Evolutionary conservation across 2,329 filamentous ascomycete genomes (phyloP), one percentile per base, ranked within the genome.

Genomic region (Aspergillus japonicus): DNA sequence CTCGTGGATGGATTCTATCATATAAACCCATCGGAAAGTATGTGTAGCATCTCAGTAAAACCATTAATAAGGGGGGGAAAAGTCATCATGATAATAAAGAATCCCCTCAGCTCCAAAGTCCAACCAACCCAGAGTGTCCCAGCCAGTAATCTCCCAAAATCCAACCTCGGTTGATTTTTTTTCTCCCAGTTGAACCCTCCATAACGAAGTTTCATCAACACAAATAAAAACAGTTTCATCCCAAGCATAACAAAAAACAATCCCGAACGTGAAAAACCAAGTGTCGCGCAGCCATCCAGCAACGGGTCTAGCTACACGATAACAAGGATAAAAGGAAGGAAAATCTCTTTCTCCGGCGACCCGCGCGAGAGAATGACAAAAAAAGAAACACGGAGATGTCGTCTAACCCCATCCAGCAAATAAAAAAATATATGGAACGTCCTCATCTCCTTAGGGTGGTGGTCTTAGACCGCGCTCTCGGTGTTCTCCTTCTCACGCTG

Each of bases 341-440:
- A 50, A 50, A 26, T 31, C 26, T 31, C 48, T n/a, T n/a, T 31
- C 48, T 44, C 39, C 39, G 39, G 16, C 39, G 39, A 44, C 39
- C 39, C 39, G 39, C 39, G 39, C 39, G 39, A 44, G 39, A n/a
- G 39, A 42, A 54, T 56, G 62, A 47, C 26, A 62, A 50, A 53
- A 47, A 54, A 59, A 44, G 42, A 29, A 10, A 8, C 23, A 23
- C 23, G 23, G 7, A 29, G 26, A 29, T 2, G 26, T 29, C 26
- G 23, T 29, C 26, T 10, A 29, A 29, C 26, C 26, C 26, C 26
- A 29, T 29, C 23, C 2, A 23, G 23, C 23, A 23, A 23, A 23
- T 23, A 53, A 47, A 54, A 59, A 47, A 47, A 29, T 3, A 29
- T 0, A 23, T 3, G 2, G 7, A 10, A 29, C 6, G 7, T 26